Base-by-base conservation (phyloP, 2,329 filamentous ascomycete species). In the Fusarium duplospermum region DNA sequence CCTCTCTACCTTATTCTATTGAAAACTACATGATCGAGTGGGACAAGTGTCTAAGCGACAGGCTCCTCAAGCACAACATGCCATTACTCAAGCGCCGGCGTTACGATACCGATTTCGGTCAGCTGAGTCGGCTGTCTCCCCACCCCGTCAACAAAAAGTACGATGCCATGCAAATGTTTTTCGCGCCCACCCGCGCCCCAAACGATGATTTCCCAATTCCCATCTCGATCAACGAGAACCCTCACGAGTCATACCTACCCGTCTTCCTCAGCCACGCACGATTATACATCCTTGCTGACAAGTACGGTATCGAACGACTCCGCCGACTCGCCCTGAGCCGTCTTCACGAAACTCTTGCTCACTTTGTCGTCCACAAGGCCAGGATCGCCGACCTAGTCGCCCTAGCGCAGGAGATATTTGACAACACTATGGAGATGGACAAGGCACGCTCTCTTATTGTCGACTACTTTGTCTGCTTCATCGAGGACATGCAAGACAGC, bases 231-330 rank as follows among this genome's bases (percentile, higher is more conserved):
- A 33, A 63, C 33, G 6, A 2, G 24, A 18, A 31, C 27, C 47
- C 54, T 4, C 14, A 50, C 38, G 57, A 67, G 59, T 75, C 63
- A 14, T 71, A 70, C 57, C 36, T 38, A 4, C 61, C 64, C 29
- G 65, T 77, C 61, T 76, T 79, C 62, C 71, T 73, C 56, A 66
- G 70, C 47, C 77, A 79, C 59, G 69, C 69, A 6, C 69, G 69
- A 5, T 71, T 80, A 7, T 79, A 79, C 67, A 58, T 77, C 40
- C 66, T 80, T 36, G 77, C 77, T n/a, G 74, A 77, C 40, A 79
- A 76, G 36, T 79, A 77, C 62, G 70, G 42, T 20, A 52, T 79
- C 29, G 47, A 73, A 18, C 24, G 57, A 6, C 73, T 80, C 38
- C 65, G 72, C 42, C 47, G 18, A 1, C 50, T 78, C 9, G 60